Evolutionary conservation across 2,329 filamentous ascomycete genomes (phyloP), one percentile per base, ranked within the genome.

Genomic region (Stagonosporopsis rhizophila): DNA sequence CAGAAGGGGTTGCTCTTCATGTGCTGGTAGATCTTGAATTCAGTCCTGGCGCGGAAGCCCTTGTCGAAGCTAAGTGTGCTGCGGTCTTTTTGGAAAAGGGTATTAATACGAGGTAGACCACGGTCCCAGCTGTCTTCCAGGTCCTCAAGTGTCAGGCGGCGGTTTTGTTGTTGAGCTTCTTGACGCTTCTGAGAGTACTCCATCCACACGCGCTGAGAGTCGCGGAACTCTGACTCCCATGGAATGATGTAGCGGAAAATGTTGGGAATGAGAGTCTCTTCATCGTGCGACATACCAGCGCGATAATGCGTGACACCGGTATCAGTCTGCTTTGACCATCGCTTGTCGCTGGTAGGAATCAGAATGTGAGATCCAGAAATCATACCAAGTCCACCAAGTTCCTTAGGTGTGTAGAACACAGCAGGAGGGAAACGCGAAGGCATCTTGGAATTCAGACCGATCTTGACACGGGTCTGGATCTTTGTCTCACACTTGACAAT

Each of bases 401-500:
- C 95, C 79, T 99, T 99, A 0, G 96, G 96, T 0, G 95, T 99
- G 72, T 99, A 99, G 79, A 99, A 99, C 2, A 99, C 95, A 4
- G 95, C 95, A 17, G 95, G 95, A 17, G 95, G 95, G 82, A 99
- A 99, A 81, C 95, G 90, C 38, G 92, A 97, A 49, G 95, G 95
- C 95, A 99, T 99, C 81, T 99, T 99, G 4, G 94, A 98, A 79
- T 99, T 99, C 58, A 99, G 79, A 2, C 95, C 95, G 68, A 99
- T 99, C 84, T 99, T 99, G 69, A 99, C 95, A 74, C 95, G 87
- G 4, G 95, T 99, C 79, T 99, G 95, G 50, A 99, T 99, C 82
- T 99, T 99, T 14, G 96, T 99, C 78, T 99, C 95, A 67, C 95
- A 99, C 79, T 99, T 99, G 75, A 99, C 95, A 67, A 99, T 99